Evolutionary conservation across 352 stramenopile genomes (phyloP).

Genomic region (Halophytophthora batemanensis): DNA sequence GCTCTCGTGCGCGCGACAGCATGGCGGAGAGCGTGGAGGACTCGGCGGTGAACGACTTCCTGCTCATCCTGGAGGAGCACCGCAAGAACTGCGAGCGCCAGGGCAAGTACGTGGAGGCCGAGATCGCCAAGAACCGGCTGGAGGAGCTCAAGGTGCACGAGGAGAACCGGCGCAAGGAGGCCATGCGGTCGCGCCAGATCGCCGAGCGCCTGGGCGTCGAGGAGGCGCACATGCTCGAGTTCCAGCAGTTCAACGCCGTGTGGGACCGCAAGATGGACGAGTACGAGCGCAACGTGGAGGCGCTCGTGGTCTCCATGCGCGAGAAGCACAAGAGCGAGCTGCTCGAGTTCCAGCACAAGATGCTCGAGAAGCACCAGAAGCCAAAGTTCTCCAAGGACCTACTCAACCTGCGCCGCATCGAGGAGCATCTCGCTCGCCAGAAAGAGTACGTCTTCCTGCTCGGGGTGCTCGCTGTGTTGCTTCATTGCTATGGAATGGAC

Average conservation of each 20-base stretch:
- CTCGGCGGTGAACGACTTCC: conserved; percentile 82
- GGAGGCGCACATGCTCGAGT: conserved; percentile 98
- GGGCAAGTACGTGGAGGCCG: conserved; percentile 96
- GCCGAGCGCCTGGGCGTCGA: conserved; percentile 93
- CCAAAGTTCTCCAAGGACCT: conserved; percentile 95
- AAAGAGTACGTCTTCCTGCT: conserved; percentile 57
- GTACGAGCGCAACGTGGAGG: conserved; percentile 91
- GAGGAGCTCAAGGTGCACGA: conserved; percentile 97
- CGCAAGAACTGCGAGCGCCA: conserved; percentile 96
- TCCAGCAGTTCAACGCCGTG: conserved; percentile 96
- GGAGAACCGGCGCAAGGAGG: conserved; percentile 92
- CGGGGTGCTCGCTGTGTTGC: not conserved
- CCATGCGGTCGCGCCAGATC: conserved; percentile 94
- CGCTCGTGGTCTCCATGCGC: conserved; percentile 90
- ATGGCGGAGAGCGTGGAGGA: conserved; percentile 67
- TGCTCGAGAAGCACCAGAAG: conserved; percentile 90
- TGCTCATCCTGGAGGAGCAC: conserved; percentile 93
- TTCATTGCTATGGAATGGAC: not conserved
- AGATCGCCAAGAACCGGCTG: conserved; percentile 95
- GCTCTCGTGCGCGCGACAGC: too few species aligned
- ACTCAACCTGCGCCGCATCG: conserved; percentile 91
- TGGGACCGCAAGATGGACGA: conserved; percentile 97
- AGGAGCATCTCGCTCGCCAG: conserved; percentile 90
- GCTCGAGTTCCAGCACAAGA: conserved; percentile 91
- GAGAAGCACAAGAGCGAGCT: conserved; percentile 86